A percentile compares a stretch with the other conserved stretches of the same genome.
Evolutionary conservation across 2,329 filamentous ascomycete species (phyloP).

Genomic region (Fusarium scirpi): DNA sequence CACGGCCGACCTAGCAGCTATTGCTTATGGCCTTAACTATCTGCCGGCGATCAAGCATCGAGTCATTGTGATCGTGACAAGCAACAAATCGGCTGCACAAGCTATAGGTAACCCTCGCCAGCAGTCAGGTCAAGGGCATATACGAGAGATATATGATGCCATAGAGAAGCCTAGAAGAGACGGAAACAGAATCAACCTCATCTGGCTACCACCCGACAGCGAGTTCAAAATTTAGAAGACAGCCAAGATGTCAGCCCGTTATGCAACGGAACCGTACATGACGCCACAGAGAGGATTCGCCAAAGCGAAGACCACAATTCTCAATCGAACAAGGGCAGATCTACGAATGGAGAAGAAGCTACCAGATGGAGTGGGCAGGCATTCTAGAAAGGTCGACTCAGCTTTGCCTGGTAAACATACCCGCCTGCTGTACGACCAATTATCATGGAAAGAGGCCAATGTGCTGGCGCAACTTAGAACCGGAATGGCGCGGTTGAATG

Average conservation of each 20-base stretch:
- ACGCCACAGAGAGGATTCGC: background rate
- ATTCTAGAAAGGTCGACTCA: conserved; percentile 26
- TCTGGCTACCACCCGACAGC: background rate
- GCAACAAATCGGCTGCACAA: background rate
- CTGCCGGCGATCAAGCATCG: background rate
- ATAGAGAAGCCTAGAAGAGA: background rate
- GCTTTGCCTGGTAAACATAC: conserved; percentile 18
- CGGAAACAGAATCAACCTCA: background rate
- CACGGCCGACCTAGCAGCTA: background rate
- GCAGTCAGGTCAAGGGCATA: background rate
- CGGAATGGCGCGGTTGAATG: conserved; percentile 7
- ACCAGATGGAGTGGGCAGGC: background rate
- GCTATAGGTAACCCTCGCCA: background rate
- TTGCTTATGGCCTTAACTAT: background rate
- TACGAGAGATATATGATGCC: background rate
- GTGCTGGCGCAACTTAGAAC: background rate
- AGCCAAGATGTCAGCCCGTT: background rate
- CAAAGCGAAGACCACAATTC: background rate
- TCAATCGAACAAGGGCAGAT: background rate
- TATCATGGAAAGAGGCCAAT: conserved; percentile 28
- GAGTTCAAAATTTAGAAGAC: background rate
- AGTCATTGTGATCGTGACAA: background rate
- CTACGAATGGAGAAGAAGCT: background rate
- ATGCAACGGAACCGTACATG: background rate
- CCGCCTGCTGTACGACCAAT: conserved; percentile 31